Evolutionary conservation across 768 basidiomycete genomes (phyloP).

Genomic region (Kwoniella europaea): DNA sequence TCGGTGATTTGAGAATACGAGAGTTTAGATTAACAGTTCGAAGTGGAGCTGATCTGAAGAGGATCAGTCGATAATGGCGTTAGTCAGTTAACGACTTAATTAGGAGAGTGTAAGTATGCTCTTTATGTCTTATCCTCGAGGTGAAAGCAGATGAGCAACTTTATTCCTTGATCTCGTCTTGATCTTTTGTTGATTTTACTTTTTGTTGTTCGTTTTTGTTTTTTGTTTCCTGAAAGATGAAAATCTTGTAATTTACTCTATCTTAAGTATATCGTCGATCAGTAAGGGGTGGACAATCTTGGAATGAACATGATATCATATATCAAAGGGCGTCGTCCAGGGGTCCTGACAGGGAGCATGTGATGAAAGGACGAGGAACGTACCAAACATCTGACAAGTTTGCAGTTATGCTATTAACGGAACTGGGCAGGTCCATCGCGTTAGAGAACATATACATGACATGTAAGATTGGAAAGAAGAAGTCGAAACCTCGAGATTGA

Average conservation of each 20-base stretch:
- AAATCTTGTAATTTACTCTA: not conserved
- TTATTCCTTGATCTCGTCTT: not conserved
- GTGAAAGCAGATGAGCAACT: no score
- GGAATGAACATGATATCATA: not conserved
- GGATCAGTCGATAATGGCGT: no score
- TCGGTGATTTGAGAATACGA: not conserved
- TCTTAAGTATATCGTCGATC: not conserved
- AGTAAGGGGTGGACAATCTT: not conserved
- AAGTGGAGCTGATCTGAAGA: no score
- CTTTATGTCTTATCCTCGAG: no score
- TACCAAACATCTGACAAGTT: not conserved
- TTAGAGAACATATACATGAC: no score
- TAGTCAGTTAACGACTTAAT: no score
- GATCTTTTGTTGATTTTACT: not conserved
- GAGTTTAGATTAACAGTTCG: no score
- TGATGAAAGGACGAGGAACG: not conserved
- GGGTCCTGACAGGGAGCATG: not conserved
- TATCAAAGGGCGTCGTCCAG: not conserved
- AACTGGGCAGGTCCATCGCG: no score
- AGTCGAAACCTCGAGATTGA: no score
- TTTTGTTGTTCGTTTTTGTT: not conserved
- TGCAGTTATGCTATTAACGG: no score
- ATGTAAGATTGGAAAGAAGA: no score
- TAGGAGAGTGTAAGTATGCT: no score
- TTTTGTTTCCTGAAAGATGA: not conserved